Evolutionary conservation across 2,329 filamentous ascomycete species (phyloP).

Genomic region (Ploettnerulaceae sp.): DNA sequence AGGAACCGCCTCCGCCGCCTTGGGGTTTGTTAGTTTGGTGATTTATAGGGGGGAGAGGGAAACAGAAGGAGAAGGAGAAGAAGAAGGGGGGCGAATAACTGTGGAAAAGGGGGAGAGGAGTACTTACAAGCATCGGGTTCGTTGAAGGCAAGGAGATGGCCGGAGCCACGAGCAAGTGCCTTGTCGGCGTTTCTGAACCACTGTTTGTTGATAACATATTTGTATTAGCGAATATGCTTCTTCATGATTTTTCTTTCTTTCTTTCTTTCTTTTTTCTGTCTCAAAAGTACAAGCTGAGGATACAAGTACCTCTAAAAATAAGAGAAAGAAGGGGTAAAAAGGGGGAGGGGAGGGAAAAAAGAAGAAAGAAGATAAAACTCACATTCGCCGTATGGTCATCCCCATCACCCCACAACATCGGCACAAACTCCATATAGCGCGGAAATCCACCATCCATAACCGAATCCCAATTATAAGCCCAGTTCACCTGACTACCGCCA

Average conservation of each 20-base stretch:
- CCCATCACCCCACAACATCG: conserved; percentile 58
- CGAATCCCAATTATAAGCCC: conserved; percentile 66
- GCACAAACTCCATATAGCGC: conserved; percentile 52
- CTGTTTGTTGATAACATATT: too few relatives aligned
- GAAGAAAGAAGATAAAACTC: conserved; percentile 1
- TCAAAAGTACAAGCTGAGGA: too few relatives aligned
- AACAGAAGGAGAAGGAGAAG: too few relatives aligned
- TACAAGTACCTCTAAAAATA: too few relatives aligned
- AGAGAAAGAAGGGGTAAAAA: too few relatives aligned
- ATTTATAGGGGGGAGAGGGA: too few relatives aligned
- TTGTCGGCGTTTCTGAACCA: conserved; percentile 39
- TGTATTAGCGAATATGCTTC: too few relatives aligned
- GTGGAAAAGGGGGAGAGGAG: too few relatives aligned
- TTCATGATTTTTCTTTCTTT: too few relatives aligned
- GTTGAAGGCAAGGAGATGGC: conserved; percentile 61
- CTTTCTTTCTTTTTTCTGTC: too few relatives aligned
- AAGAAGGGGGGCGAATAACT: too few relatives aligned
- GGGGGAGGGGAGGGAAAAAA: background rate
- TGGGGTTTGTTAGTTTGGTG: too few relatives aligned
- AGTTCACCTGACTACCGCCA: conserved; percentile 33
- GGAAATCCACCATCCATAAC: conserved; percentile 38
- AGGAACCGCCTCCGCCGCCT: conserved; percentile 29
- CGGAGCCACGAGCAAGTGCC: conserved; percentile 49
- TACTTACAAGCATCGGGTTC: conserved; percentile 57
- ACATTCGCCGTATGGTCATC: conserved; percentile 38